phyloP scores from a whole-genome alignment of 345 rosid species.

The Linum trigynum region DNA sequence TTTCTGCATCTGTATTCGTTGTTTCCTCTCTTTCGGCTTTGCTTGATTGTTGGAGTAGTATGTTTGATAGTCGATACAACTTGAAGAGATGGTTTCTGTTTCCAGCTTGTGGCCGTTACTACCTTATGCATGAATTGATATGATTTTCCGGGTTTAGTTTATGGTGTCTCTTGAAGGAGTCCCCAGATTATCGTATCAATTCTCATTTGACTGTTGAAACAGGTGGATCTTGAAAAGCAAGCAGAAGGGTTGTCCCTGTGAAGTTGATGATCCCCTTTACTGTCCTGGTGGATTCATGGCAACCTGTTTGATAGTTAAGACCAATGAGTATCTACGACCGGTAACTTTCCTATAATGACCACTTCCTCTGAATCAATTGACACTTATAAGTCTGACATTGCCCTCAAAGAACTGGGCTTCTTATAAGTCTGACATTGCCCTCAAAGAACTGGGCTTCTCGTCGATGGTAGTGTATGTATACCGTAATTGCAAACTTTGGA shows the following conservation, averaged over 20 bases:
- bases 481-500: background rate
- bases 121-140: background rate
- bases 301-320: too few relatives aligned
- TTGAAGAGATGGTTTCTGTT: background rate
- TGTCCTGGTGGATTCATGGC: too few relatives aligned
- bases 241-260: conserved; percentile 10
- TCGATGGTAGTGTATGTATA: background rate
- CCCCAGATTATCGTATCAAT: background rate
- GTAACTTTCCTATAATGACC: background rate
- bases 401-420: background rate
- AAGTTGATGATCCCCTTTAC: background rate
- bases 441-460: background rate
- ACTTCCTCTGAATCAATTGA: too few relatives aligned
- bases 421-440: background rate
- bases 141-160: background rate
- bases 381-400: background rate
- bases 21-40: background rate
- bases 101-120: background rate
- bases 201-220: background rate
- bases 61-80: background rate
- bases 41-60: background rate
- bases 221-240: conserved; percentile 18
- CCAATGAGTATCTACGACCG: background rate
- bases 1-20: background rate
- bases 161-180: background rate